phyloP scores from a whole-genome alignment of 1,284 basidiomycete genomes.

The Trametes versicolor region DNA sequence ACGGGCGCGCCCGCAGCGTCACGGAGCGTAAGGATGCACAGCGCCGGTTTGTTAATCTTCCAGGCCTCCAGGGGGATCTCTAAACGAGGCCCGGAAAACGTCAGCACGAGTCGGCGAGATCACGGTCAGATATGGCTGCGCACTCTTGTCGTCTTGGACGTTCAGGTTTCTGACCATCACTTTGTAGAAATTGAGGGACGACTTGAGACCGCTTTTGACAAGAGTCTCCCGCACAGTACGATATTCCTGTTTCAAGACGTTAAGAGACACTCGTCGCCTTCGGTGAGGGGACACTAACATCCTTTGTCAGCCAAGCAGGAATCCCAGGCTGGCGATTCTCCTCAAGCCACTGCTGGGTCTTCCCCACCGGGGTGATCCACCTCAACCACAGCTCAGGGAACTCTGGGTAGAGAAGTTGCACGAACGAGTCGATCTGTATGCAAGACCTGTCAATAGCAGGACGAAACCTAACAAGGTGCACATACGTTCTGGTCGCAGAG shows the following conservation, averaged over 20 bases:
- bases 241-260: slow-evolving; percentile 17
- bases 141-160: slow-evolving; percentile 70
- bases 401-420: slow-evolving; percentile 22
- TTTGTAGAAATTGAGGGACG: slow-evolving; percentile 10
- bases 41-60: slow-evolving; percentile 2
- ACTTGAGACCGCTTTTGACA: slow-evolving; percentile 1
- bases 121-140: too few relatives aligned
- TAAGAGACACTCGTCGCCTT: not conserved
- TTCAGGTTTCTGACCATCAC: slow-evolving; percentile 46
- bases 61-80: slow-evolving; percentile 5
- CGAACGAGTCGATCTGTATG: slow-evolving; percentile 28
- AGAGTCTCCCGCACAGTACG: slow-evolving; percentile 6
- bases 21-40: not conserved
- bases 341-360: slow-evolving; percentile 18
- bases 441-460: too few relatives aligned
- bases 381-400: slow-evolving; percentile 19
- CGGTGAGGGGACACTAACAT: slow-evolving; percentile 11
- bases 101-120: slow-evolving; percentile 10
- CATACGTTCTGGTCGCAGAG: slow-evolving; percentile 33
- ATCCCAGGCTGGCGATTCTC: slow-evolving; percentile 11
- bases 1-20: not conserved
- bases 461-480: not conserved
- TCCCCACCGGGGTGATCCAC: slow-evolving; percentile 15
- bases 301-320: slow-evolving; percentile 17
- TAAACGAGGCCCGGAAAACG: not conserved